Conservation (phyloP, 1,139 yeast species). For the Scheffersomyces lignicola region DNA sequence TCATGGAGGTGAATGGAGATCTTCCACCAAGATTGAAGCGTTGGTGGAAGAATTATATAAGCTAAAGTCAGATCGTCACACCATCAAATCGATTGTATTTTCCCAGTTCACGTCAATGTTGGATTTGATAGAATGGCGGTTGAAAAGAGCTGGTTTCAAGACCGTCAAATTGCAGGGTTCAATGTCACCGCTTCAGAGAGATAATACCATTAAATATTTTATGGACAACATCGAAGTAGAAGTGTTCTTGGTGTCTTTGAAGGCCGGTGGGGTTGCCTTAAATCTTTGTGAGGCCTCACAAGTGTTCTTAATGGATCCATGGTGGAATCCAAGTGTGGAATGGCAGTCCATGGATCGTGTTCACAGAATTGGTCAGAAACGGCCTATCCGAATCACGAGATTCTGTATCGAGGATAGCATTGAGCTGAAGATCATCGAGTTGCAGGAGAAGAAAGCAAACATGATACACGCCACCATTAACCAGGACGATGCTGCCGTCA, state of each 20-base stretch:
- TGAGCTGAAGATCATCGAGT: slow-evolving; percentile 90
- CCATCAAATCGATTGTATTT: slow-evolving; percentile 93
- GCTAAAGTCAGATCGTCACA: slow-evolving; percentile 79
- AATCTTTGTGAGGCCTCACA: slow-evolving; percentile 96
- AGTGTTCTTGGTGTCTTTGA: slow-evolving; percentile 88
- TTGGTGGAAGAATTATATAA: slow-evolving; percentile 89
- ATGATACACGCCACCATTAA: slow-evolving; percentile 97
- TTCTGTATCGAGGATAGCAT: slow-evolving; percentile 95
- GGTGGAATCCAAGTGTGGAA: slow-evolving; percentile 99
- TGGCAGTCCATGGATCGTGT: slow-evolving; percentile 99
- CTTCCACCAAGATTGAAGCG: slow-evolving; percentile 96
- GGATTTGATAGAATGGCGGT: slow-evolving; percentile 92
- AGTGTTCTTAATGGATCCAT: slow-evolving; percentile 91
- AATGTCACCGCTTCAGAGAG: slow-evolving; percentile 95
- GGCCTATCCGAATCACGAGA: slow-evolving; percentile 93
- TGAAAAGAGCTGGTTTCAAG: slow-evolving; percentile 89
- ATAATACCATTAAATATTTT: slow-evolving; percentile 82
- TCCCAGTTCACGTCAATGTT: slow-evolving; percentile 97
- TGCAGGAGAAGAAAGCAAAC: slow-evolving; percentile 95
- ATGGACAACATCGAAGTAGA: slow-evolving; percentile 92
- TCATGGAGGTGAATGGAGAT: slow-evolving; percentile 79
- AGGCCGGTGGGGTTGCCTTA: slow-evolving; percentile 98
- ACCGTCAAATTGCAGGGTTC: slow-evolving; percentile 94
- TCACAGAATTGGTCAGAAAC: slow-evolving; percentile 92
- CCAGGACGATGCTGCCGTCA: slow-evolving; percentile 87